phyloP scores from a whole-genome alignment of 768 basidiomycete genomes.

The Boletus sensibilis region DNA sequence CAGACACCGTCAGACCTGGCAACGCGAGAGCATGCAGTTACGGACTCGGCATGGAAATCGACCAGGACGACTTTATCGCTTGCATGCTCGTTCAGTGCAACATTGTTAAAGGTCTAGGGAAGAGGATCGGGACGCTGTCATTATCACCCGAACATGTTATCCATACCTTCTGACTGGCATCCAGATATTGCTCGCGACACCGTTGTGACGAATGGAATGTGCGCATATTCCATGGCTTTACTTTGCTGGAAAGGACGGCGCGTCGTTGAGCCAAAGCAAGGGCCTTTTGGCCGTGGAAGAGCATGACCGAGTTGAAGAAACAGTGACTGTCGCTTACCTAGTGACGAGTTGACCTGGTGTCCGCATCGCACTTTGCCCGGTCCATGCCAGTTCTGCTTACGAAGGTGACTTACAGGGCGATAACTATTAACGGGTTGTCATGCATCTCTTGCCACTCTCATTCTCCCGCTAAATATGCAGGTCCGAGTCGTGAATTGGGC shows the following conservation, averaged over 20 bases:
- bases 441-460: not conserved
- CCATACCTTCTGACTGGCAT: slow-evolving; percentile 45
- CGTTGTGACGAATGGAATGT: slow-evolving; percentile 42
- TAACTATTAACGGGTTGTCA: not conserved
- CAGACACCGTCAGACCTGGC: slow-evolving; percentile 1
- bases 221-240: slow-evolving; percentile 23
- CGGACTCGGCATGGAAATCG: slow-evolving; percentile 81
- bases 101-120: slow-evolving; percentile 36
- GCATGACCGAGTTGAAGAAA: slow-evolving; percentile 10
- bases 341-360: not conserved
- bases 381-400: not conserved
- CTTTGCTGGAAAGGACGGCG: slow-evolving; percentile 13
- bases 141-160: not conserved
- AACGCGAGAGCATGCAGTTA: slow-evolving; percentile 12
- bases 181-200: slow-evolving; percentile 39
- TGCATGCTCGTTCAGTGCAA: slow-evolving; percentile 31
- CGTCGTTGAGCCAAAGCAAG: slow-evolving; percentile 6
- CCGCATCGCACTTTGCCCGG: not conserved
- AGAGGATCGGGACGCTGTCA: not conserved
- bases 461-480: not conserved
- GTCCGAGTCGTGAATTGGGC: not conserved
- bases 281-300: slow-evolving; percentile 7
- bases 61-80: slow-evolving; percentile 61
- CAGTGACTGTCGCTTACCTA: not conserved
- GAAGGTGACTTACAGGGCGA: not conserved